Conservation (phyloP, 345 rosid species). For the Salix caprea region DNA sequence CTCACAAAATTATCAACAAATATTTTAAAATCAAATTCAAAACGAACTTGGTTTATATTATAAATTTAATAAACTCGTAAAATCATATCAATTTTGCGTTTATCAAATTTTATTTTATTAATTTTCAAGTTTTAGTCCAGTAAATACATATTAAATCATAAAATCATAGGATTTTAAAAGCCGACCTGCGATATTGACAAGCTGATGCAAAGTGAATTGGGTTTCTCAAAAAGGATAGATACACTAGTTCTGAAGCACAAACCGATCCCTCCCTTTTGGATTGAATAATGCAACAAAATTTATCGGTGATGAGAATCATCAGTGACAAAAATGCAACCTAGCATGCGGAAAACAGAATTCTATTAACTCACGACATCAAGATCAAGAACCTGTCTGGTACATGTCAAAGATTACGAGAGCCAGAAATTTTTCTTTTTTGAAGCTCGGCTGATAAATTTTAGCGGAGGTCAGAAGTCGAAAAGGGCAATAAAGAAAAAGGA, state of each 20-base stretch:
- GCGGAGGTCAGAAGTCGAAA: neutral
- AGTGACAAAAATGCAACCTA: neutral
- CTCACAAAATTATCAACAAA: no score
- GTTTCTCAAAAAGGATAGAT: neutral
- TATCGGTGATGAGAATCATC: neutral
- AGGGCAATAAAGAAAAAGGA: constrained; percentile 12
- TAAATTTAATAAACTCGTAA: no score
- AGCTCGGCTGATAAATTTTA: neutral
- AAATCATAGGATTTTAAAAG: no score
- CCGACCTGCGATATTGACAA: no score
- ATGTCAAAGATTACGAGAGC: neutral
- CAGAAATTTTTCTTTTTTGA: neutral
- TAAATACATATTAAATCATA: no score
- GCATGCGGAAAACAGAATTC: neutral
- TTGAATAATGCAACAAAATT: neutral
- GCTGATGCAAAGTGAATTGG: no score
- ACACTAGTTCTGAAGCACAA: neutral
- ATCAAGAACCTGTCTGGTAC: neutral
- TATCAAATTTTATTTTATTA: no score
- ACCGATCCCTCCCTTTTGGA: neutral
- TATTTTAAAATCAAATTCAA: no score
- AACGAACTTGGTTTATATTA: no score
- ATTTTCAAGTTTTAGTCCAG: no score
- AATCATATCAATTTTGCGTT: no score
- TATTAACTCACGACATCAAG: neutral